Evolutionary conservation across 106 monocot genomes (phyloP), one percentile per base, ranked within the genome.

Genomic region (Agapanthus africanus): DNA sequence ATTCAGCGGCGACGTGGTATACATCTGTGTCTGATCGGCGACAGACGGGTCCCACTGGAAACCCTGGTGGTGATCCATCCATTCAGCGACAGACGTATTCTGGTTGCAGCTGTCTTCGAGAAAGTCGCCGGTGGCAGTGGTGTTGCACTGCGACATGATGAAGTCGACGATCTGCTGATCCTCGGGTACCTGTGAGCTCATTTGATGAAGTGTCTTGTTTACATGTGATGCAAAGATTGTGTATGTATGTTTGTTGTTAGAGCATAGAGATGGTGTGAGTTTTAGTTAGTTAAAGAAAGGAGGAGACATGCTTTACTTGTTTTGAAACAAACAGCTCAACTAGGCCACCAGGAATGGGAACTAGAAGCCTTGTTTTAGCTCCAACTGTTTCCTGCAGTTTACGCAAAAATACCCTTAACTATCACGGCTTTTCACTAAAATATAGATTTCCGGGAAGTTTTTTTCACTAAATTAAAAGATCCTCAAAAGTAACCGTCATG

Each of bases 261-360:
- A 67, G 71, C 81, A 81, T 72, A 37, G 40, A 60, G 69, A 73
- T 66, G 4, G 71, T 64, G 77, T 81, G 73, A 39, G 37, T 37
- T n/a, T 39, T 21, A 6, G 2, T 19, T 64, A 3, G 3, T 1
- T 32, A 23, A 19, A 9, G n/a, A 39, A 37, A 38, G 3, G 16
- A 10, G 34, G 6, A 21, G 68, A 52, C 32, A 34, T 38, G 18
- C 37, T 35, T 73, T 80, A 92, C 88, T 14, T 80, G 87, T 72
- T 80, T 83, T 25, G 76, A 73, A 10, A 78, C 76, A 64, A 83
- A 70, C 27, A 90, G 71, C 70, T 94, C 90, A 31, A 90, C 78
- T 42, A 85, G 68, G 15, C 87, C 87, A 41, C 78, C 80, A 4
- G 68, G 70, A 5, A 90, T 73, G 6, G 90, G 90, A 59, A 93